Conservation (phyloP, 2,329 filamentous ascomycete species). For the Bipolaris sorokiniana region DNA sequence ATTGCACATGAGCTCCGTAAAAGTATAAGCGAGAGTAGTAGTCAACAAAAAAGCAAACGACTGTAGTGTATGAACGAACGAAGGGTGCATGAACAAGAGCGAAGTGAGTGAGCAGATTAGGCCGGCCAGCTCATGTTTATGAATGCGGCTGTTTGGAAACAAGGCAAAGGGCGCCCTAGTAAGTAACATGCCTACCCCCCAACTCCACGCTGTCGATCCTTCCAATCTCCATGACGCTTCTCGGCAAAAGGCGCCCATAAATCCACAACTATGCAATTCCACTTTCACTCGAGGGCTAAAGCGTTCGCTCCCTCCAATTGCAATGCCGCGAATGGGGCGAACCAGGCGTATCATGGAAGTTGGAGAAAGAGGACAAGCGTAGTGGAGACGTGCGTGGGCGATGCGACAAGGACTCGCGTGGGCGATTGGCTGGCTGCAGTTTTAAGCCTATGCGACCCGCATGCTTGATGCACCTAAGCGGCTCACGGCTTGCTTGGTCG, state of each 20-base stretch:
- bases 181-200: not conserved
- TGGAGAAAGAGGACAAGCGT: constrained; percentile 1
- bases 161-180: not conserved
- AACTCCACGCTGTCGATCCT: constrained; percentile 5
- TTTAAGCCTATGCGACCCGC: constrained; percentile 8
- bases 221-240: constrained; percentile 7
- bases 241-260: not conserved
- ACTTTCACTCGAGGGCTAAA: constrained; percentile 1
- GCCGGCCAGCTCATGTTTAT: not conserved
- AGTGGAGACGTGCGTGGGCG: constrained; percentile 7
- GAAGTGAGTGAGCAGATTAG: not conserved
- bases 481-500: not conserved
- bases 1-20: not conserved
- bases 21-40: not conserved
- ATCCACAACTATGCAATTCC: not conserved
- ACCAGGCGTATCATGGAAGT: constrained; percentile 3
- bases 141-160: not conserved
- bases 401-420: not conserved
- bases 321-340: constrained; percentile 3
- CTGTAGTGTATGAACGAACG: not conserved
- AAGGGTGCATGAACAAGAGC: not conserved
- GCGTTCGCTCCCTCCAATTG: constrained; percentile 4
- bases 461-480: constrained; percentile 14
- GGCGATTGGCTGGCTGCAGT: constrained; percentile 5
- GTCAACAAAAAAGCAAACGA: not conserved